Evolutionary conservation across 2,329 filamentous ascomycete species (phyloP).

Genomic region (Fusarium sp.): DNA sequence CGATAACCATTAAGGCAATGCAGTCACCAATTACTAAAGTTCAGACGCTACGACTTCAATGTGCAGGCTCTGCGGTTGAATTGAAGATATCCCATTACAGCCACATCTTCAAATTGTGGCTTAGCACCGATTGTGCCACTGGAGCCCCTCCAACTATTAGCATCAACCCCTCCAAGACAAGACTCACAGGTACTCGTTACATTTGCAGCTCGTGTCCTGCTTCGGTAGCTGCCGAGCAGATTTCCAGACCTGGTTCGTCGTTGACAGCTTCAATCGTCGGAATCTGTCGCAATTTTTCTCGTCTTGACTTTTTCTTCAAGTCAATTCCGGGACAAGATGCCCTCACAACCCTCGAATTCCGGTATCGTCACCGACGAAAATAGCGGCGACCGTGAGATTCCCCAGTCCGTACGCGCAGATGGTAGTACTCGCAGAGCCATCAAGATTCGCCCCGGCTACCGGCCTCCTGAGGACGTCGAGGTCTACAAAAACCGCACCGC

Average conservation of each 20-base stretch:
- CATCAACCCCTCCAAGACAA: constrained; percentile 27
- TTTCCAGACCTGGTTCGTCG: constrained; percentile 19
- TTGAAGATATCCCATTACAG: not conserved
- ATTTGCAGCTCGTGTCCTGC: constrained; percentile 18
- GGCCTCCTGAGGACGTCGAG: constrained; percentile 93
- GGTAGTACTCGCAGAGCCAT: constrained; percentile 95
- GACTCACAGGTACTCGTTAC: not conserved
- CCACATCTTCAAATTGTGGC: constrained; percentile 25
- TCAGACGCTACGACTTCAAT: not conserved
- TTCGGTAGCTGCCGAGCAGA: constrained; percentile 36
- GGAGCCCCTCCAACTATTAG: constrained; percentile 16
- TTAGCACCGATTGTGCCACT: constrained; percentile 2
- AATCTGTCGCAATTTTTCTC: not conserved
- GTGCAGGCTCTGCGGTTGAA: not conserved
- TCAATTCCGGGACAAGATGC: constrained; percentile 51
- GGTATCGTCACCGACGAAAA: constrained; percentile 81
- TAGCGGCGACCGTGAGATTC: constrained; percentile 88
- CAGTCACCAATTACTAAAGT: not conserved
- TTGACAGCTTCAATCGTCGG: constrained; percentile 9
- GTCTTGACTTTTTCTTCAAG: not conserved
- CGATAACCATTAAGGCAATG: not conserved
- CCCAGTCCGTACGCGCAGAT: constrained; percentile 85
- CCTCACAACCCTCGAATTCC: constrained; percentile 67
- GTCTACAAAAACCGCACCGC: constrained; percentile 94
- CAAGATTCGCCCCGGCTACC: constrained; percentile 91